phyloP scores from a whole-genome alignment of 1,284 basidiomycete species.

The Hypsizygus ulmarius region DNA sequence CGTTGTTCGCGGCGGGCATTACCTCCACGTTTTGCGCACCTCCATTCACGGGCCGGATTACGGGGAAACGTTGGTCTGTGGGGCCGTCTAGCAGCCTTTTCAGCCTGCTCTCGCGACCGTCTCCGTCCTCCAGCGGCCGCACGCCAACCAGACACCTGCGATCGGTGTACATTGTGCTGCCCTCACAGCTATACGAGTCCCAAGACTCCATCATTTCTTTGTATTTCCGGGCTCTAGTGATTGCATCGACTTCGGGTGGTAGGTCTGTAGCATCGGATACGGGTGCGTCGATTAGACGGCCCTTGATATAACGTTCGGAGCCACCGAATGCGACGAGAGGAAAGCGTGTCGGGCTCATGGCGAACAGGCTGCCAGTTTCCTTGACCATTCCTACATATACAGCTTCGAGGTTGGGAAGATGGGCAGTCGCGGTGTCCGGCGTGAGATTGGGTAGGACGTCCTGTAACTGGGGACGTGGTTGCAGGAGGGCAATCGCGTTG shows the following conservation, averaged over 20 bases:
- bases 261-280: slow-evolving; percentile 28
- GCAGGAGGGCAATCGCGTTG: slow-evolving; percentile 72
- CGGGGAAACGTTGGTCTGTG: slow-evolving; percentile 11
- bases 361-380: slow-evolving; percentile 71
- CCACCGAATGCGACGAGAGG: slow-evolving; percentile 72
- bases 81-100: slow-evolving; percentile 39
- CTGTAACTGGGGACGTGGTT: slow-evolving; percentile 68
- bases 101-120: slow-evolving; percentile 34
- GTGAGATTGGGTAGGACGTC: slow-evolving; percentile 57
- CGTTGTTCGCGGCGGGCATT: slow-evolving; percentile 6
- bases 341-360: slow-evolving; percentile 71
- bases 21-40: slow-evolving; percentile 12
- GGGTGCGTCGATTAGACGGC: slow-evolving; percentile 27
- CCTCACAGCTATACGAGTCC: slow-evolving; percentile 23
- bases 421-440: slow-evolving; percentile 26
- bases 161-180: slow-evolving; percentile 28
- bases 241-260: slow-evolving; percentile 40
- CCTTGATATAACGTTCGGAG: slow-evolving; percentile 18
- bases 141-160: slow-evolving; percentile 62
- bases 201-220: slow-evolving; percentile 19
- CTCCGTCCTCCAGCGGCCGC: slow-evolving; percentile 44
- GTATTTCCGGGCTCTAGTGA: slow-evolving; percentile 33
- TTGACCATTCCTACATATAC: slow-evolving; percentile 76
- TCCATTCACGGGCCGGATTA: slow-evolving; percentile 7
- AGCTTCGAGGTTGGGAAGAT: slow-evolving; percentile 48